phyloP scores from a whole-genome alignment of 495 filamentous ascomycete genomes.

The Annulohypoxylon moriforme region DNA sequence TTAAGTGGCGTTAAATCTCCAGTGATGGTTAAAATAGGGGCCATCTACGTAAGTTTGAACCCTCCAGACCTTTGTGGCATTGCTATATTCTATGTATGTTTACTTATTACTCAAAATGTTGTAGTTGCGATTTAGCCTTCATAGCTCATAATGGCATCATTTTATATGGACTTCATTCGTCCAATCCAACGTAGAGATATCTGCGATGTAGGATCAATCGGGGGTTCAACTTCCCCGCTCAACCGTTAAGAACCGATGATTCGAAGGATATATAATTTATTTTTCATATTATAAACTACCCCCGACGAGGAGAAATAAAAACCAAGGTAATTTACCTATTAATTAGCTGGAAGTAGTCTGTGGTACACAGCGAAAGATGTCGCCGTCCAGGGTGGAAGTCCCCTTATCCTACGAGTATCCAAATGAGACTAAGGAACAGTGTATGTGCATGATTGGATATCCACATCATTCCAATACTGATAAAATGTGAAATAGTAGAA shows the following conservation, averaged over 20 bases:
- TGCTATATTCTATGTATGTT: neutral
- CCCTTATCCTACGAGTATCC: slow-evolving; percentile 31
- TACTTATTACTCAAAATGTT: neutral
- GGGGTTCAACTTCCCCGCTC: slow-evolving; percentile 31
- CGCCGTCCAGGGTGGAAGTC: slow-evolving; percentile 14
- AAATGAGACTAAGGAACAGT: slow-evolving; percentile 26
- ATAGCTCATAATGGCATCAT: slow-evolving; percentile 35
- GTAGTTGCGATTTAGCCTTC: slow-evolving; percentile 14
- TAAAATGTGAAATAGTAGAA: slow-evolving; percentile 36
- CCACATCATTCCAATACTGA: neutral
- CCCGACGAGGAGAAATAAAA: neutral
- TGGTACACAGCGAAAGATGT: slow-evolving; percentile 4
- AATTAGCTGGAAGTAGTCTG: neutral
- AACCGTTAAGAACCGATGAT: neutral
- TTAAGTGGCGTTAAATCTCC: neutral
- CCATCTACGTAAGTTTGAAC: neutral
- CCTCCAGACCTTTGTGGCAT: neutral
- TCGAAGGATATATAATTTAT: neutral
- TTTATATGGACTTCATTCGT: neutral
- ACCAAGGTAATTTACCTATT: neutral
- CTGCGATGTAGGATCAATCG: neutral
- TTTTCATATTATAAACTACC: neutral
- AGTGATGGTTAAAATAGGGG: neutral
- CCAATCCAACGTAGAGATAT: slow-evolving; percentile 15
- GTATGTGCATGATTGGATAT: slow-evolving; percentile 3